phyloP scores from a whole-genome alignment of 2,329 filamentous ascomycete genomes.

The Raffaelea albimanens region DNA sequence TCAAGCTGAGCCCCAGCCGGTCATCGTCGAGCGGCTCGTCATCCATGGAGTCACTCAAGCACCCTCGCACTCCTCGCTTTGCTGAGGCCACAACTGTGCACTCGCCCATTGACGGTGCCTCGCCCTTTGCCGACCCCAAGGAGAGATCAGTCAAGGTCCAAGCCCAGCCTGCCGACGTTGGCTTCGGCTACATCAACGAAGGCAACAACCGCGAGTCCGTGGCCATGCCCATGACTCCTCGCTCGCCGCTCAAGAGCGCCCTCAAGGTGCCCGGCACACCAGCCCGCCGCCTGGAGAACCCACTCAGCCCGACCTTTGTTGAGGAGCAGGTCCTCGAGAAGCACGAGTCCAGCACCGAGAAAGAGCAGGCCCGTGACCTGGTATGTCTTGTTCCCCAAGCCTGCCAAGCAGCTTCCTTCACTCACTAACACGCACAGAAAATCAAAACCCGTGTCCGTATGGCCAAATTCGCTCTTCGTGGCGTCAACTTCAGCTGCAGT shows the following conservation, averaged over 20 bases:
- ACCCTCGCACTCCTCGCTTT: constrained; percentile 67
- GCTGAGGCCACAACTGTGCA: constrained; percentile 72
- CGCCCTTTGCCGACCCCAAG: constrained; percentile 48
- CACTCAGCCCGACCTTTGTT: constrained; percentile 81
- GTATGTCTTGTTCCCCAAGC: constrained; percentile 51
- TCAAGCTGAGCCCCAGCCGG: constrained; percentile 42
- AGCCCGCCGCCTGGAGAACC: constrained; percentile 61
- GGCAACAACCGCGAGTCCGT: constrained; percentile 45
- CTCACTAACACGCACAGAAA: constrained; percentile 48
- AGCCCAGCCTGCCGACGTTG: constrained; percentile 73
- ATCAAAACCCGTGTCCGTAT: constrained; percentile 84
- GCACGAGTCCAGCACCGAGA: constrained; percentile 70
- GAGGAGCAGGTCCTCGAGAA: constrained; percentile 85
- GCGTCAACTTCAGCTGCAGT: constrained; percentile 94
- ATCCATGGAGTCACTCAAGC: constrained; percentile 49
- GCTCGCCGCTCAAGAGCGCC: constrained; percentile 79
- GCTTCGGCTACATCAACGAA: constrained; percentile 80
- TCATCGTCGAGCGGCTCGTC: constrained; percentile 44
- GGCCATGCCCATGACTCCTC: constrained; percentile 57
- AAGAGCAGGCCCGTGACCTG: constrained; percentile 77
- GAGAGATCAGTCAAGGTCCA: constrained; percentile 48
- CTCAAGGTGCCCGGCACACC: constrained; percentile 80
- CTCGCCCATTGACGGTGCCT: constrained; percentile 56
- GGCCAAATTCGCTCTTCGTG: constrained; percentile 89
- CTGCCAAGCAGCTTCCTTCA: no score